A percentile compares a stretch with the other conserved stretches of the same genome.
Evolutionary conservation across 345 rosid genomes (phyloP).

Genomic region (Linum usitatissimum): DNA sequence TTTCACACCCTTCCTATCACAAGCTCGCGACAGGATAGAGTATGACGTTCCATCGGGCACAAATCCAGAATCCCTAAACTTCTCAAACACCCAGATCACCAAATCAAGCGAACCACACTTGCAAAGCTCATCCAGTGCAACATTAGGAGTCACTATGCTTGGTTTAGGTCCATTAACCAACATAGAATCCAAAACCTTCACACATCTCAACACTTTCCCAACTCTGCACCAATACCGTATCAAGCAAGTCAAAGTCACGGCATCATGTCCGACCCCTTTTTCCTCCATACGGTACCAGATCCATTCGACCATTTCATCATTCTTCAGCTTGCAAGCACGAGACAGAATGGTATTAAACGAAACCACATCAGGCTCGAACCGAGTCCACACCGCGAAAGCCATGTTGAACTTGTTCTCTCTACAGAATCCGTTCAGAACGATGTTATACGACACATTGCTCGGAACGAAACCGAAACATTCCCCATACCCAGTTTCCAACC

Average conservation of each 20-base stretch:
- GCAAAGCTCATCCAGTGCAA: conserved; percentile 27
- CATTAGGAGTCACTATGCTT: conserved; percentile 16
- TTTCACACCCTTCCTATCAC: neutral
- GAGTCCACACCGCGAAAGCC: conserved; percentile 22
- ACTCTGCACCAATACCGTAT: conserved; percentile 20
- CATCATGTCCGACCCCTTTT: conserved; percentile 19
- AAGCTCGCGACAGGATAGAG: neutral
- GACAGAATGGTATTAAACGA: conserved; percentile 30
- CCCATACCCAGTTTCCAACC: conserved; percentile 18
- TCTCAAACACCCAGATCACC: conserved; percentile 13
- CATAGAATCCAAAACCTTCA: conserved; percentile 20
- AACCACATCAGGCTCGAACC: conserved; percentile 27
- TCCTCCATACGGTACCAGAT: conserved; percentile 21
- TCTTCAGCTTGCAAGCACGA: conserved; percentile 23
- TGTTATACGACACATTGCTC: conserved; percentile 26
- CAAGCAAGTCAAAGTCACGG: conserved; percentile 21
- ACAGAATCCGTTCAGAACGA: conserved; percentile 28
- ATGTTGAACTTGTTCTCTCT: conserved; percentile 20
- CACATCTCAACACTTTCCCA: conserved; percentile 18
- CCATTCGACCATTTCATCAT: conserved; percentile 18
- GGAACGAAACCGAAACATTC: conserved; percentile 22
- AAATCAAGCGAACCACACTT: conserved; percentile 18
- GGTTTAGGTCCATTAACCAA: conserved; percentile 18
- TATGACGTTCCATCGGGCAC: neutral
- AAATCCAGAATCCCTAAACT: conserved; percentile 4